phyloP scores from a whole-genome alignment of 768 basidiomycete genomes.

The Podaxis sp. region DNA sequence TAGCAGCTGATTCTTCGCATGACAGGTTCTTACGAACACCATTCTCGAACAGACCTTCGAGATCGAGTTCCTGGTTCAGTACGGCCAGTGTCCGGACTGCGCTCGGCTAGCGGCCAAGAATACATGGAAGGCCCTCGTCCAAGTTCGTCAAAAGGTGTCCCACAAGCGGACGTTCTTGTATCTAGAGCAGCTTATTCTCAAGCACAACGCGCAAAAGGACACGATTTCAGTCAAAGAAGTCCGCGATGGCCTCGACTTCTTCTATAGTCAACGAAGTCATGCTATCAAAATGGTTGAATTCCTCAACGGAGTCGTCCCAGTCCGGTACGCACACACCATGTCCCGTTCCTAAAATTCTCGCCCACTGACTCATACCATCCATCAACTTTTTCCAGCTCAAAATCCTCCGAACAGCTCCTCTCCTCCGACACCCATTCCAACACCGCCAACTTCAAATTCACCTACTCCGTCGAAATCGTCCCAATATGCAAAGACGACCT shows the following conservation, averaged over 20 bases:
- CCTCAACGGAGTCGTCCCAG: constrained; percentile 81
- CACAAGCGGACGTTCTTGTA: constrained; percentile 98
- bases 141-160: constrained; percentile 98
- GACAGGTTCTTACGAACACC: constrained; percentile 83
- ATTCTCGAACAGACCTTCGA: constrained; percentile 98
- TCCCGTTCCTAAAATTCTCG: background rate
- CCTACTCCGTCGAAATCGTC: constrained; percentile 95
- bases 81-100: constrained; percentile 95
- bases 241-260: constrained; percentile 94
- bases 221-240: constrained; percentile 93
- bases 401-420: constrained; percentile 91
- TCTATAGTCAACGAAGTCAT: constrained; percentile 87
- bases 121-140: constrained; percentile 97
- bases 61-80: constrained; percentile 91
- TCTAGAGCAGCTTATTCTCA: constrained; percentile 95
- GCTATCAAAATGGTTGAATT: constrained; percentile 98
- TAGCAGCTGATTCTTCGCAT: background rate
- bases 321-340: constrained; percentile 59
- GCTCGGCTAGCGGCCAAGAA: constrained; percentile 95
- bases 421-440: constrained; percentile 90
- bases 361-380: background rate
- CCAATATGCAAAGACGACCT: constrained; percentile 99
- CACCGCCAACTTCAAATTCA: constrained; percentile 96
- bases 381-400: constrained; percentile 53
- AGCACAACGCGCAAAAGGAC: constrained; percentile 95